These are phyloP conservation scores for Fusarium albosuccineum DNA, from an alignment of 2,329 filamentous ascomycete genomes.

Conservation along the genomic window DNA sequence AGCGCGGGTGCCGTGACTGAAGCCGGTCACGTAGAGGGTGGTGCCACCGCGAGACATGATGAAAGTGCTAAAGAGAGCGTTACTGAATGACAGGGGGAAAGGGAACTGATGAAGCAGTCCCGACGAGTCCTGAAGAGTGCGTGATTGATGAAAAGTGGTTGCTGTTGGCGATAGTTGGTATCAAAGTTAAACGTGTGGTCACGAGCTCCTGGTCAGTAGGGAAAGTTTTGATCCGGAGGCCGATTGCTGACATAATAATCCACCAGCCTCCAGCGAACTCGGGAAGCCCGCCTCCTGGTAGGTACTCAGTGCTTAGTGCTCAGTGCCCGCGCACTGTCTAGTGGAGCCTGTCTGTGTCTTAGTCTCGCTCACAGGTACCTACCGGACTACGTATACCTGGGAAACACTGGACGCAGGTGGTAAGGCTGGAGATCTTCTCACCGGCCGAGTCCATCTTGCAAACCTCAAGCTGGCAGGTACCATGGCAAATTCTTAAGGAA, in stretches of 20 bases:
- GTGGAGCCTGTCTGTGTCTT: background rate
- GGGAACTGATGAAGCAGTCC: slow-evolving; percentile 45
- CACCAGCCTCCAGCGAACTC: slow-evolving; percentile 5
- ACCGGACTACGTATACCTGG: background rate
- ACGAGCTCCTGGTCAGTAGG: slow-evolving; percentile 33
- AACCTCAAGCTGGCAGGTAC: too few species aligned
- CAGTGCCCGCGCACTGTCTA: background rate
- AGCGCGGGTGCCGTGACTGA: slow-evolving; percentile 97
- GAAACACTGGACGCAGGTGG: background rate
- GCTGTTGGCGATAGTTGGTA: slow-evolving; percentile 32
- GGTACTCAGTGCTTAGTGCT: too few species aligned
- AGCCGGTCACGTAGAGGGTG: slow-evolving; percentile 98
- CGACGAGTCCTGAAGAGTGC: slow-evolving; percentile 32
- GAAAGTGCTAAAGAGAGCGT: slow-evolving; percentile 28
- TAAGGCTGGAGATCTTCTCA: background rate
- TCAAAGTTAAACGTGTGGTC: slow-evolving; percentile 39
- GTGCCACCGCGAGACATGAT: slow-evolving; percentile 92
- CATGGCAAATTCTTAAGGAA: background rate
- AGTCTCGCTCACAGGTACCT: slow-evolving; percentile 6
- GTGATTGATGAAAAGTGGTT: slow-evolving; percentile 38
- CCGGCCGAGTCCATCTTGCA: too few species aligned
- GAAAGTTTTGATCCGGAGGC: slow-evolving; percentile 45
- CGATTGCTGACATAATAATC: slow-evolving; percentile 44
- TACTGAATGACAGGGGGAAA: slow-evolving; percentile 16
- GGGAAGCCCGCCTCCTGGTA: background rate